Percentiles rank a stretch among this genome's conserved stretches.
These are phyloP conservation scores for Rhododendron kiyosumense DNA, from an alignment of 148 eudicot genomes.

Conservation along the genomic window DNA sequence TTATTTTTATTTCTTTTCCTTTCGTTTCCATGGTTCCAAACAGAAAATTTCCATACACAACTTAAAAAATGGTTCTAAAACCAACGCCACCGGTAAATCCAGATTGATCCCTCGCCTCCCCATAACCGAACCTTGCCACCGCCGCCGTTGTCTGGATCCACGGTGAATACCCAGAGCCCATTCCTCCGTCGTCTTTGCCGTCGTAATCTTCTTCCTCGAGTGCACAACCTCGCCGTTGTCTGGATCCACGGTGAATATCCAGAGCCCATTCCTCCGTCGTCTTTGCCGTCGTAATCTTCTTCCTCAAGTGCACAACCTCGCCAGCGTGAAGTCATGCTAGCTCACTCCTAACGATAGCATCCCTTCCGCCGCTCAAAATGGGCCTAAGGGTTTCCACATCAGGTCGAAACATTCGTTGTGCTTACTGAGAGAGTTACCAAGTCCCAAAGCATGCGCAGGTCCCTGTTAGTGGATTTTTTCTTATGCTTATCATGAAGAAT, in stretches of 20 bases:
- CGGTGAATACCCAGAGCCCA: not conserved
- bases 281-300: not conserved
- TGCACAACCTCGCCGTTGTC: not conserved
- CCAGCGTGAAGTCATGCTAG: not conserved
- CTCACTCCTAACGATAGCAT: not conserved
- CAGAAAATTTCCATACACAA: not conserved
- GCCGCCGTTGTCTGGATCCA: not conserved
- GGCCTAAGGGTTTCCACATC: not conserved
- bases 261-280: not conserved
- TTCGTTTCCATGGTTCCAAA: too few species aligned
- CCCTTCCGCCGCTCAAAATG: not conserved
- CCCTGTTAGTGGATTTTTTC: not conserved
- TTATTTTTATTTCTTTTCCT: too few species aligned
- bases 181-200: not conserved
- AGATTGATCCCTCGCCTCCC: not conserved
- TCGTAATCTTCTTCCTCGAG: not conserved
- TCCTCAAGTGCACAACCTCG: not conserved
- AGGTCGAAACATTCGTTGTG: not conserved
- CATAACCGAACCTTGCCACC: not conserved
- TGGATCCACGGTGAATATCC: not conserved
- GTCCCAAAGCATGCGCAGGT: constrained; percentile 16
- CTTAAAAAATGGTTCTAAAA: not conserved
- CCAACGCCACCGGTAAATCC: not conserved
- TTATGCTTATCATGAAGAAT: not conserved
- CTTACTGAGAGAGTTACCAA: not conserved